A percentile compares a stretch with the other conserved stretches of the same genome.
Evolutionary conservation across 179 eudicot genomes (phyloP).

Genomic region (Corrigiola litoralis): DNA sequence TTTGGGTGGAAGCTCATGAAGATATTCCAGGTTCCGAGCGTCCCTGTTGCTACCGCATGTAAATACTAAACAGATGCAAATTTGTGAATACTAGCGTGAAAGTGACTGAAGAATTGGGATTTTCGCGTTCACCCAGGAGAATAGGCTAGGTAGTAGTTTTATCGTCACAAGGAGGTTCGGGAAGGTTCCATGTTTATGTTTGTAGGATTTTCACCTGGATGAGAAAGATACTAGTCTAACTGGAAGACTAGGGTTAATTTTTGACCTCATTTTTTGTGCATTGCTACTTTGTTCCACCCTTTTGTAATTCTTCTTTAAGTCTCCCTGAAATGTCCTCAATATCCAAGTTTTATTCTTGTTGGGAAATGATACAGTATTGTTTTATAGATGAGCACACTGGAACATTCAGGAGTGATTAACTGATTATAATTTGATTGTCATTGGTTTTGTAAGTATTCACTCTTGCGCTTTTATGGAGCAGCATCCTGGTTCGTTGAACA

Average conservation of each 20-base stretch:
- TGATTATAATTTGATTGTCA: neutral
- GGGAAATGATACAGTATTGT: neutral
- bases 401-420: slow-evolving; percentile 5
- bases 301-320: neutral
- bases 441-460: too few relatives aligned
- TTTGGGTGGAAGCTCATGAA: slow-evolving; percentile 36
- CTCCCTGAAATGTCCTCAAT: neutral
- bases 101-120: slow-evolving; percentile 17
- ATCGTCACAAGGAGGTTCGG: slow-evolving; percentile 1
- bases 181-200: neutral
- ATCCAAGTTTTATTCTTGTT: neutral
- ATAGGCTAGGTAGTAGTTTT: slow-evolving; percentile 19
- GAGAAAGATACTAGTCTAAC: slow-evolving; percentile 3
- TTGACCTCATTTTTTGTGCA: slow-evolving; percentile 25
- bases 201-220: slow-evolving; percentile 21
- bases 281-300: slow-evolving; percentile 13
- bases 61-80: slow-evolving; percentile 28
- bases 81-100: slow-evolving; percentile 35
- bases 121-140: slow-evolving; percentile 17
- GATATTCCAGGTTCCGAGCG: neutral
- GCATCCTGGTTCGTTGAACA: too few relatives aligned
- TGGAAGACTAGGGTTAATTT: slow-evolving; percentile 6
- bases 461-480: too few relatives aligned
- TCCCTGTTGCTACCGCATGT: slow-evolving; percentile 18
- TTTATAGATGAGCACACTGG: neutral